A percentile compares a stretch with the other conserved stretches of the same genome.
Evolutionary conservation across 2,329 filamentous ascomycete species (phyloP).

Genomic region (Stagonosporopsis rhizophila): DNA sequence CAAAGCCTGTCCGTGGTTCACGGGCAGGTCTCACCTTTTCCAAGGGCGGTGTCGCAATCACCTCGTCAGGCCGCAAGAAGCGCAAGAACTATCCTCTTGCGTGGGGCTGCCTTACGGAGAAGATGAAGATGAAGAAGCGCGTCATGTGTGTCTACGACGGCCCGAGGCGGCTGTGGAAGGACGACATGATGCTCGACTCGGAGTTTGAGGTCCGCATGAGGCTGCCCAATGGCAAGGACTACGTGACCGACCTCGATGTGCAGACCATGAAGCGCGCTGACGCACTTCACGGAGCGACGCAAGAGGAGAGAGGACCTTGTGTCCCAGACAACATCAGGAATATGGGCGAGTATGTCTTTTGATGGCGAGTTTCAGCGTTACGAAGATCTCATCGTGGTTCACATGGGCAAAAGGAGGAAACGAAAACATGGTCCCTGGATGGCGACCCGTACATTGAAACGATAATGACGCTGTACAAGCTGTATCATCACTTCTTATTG

Average conservation of each 20-base stretch:
- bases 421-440: constrained; percentile 21
- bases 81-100: constrained; percentile 91
- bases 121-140: constrained; percentile 99
- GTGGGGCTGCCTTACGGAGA: constrained; percentile 90
- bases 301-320: constrained; percentile 89
- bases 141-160: constrained; percentile 94
- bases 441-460: constrained; percentile 30
- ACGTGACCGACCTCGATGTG: constrained; percentile 92
- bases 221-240: constrained; percentile 71
- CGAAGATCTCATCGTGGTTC: constrained; percentile 8
- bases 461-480: constrained; percentile 19
- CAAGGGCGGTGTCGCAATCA: constrained; percentile 72
- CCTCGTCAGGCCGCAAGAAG: constrained; percentile 75
- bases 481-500: constrained; percentile 11
- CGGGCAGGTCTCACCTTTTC: constrained; percentile 75
- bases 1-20: constrained; percentile 50
- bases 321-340: constrained; percentile 69
- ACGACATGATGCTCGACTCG: constrained; percentile 98
- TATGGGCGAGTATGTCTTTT: constrained; percentile 13
- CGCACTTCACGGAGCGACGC: constrained; percentile 78
- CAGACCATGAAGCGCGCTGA: constrained; percentile 89
- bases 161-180: constrained; percentile 85
- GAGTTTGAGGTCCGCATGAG: constrained; percentile 92
- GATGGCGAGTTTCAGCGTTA: constrained; percentile 6
- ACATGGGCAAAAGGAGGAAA: constrained; percentile 12